phyloP scores from a whole-genome alignment of 805 yeast genomes.

The Candida montana region DNA sequence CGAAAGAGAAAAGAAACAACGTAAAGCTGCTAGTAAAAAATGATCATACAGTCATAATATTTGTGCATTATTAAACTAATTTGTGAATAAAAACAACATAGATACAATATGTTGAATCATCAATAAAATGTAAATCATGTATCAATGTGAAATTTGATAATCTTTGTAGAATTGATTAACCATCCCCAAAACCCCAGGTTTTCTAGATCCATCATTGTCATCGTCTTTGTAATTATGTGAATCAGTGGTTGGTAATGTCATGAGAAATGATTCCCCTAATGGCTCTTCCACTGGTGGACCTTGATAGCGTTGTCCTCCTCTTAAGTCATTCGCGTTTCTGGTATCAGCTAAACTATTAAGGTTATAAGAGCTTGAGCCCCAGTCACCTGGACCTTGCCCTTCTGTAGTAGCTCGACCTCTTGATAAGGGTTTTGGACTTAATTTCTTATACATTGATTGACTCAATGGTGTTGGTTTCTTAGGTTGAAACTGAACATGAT shows the following conservation, averaged over 20 bases:
- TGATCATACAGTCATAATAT: constrained; percentile 6
- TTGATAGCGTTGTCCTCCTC: too few species aligned
- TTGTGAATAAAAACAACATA: too few species aligned
- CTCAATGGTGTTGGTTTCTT: constrained; percentile 9
- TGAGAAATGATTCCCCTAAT: constrained; percentile 41
- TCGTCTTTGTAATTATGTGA: constrained; percentile 27
- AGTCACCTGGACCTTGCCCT: constrained; percentile 12
- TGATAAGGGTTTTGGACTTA: constrained; percentile 5
- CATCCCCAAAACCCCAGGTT: constrained; percentile 68
- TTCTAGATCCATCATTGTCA: constrained; percentile 21
- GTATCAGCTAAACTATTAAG: constrained; percentile 3
- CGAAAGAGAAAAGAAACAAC: constrained; percentile 73
- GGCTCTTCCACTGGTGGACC: constrained; percentile 7
- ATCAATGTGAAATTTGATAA: constrained; percentile 24
- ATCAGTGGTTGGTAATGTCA: constrained; percentile 33
- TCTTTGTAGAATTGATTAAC: constrained; percentile 71
- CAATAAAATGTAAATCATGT: neutral
- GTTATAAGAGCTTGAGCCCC: constrained; percentile 7
- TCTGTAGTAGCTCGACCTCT: constrained; percentile 8
- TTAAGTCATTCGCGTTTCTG: neutral
- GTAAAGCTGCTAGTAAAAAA: constrained; percentile 47
- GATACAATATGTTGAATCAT: neutral
- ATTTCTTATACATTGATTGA: constrained; percentile 6
- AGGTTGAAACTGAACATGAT: neutral
- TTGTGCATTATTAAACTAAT: neutral